These are phyloP conservation scores for Backusella psychrophila DNA, from an alignment of 192 early-diverging fungal genomes.

Conservation along the genomic window DNA sequence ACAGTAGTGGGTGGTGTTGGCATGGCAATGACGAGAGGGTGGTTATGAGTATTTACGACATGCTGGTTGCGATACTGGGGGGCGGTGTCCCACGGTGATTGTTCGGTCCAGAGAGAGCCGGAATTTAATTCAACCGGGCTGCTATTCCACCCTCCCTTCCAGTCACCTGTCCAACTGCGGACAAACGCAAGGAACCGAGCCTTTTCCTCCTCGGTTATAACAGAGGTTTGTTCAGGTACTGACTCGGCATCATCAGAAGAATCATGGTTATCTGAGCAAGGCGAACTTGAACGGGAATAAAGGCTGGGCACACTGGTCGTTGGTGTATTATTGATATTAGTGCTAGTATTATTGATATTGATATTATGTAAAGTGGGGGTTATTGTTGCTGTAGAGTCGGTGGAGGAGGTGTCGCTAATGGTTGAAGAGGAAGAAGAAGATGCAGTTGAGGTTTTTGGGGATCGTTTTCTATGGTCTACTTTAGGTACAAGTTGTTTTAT, in stretches of 20 bases:
- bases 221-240: background rate
- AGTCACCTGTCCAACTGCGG: constrained; percentile 38
- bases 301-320: background rate
- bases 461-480: constrained; percentile 15
- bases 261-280: background rate
- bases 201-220: constrained; percentile 33
- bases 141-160: constrained; percentile 18
- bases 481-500: constrained; percentile 32
- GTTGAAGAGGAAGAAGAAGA: background rate
- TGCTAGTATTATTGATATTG: constrained; percentile 1
- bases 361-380: background rate
- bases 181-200: constrained; percentile 33
- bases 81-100: constrained; percentile 17
- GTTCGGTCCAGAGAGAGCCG: constrained; percentile 16
- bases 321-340: background rate
- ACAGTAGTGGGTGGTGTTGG: background rate
- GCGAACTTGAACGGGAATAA: constrained; percentile 11
- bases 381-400: background rate
- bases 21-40: background rate
- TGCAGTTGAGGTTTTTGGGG: background rate
- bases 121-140: background rate
- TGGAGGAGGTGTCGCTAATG: background rate
- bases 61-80: background rate
- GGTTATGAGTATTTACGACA: background rate
- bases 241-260: constrained; percentile 1